A percentile compares a stretch with the other conserved stretches of the same genome.
Evolutionary conservation across 805 yeast genomes (phyloP).

Genomic region (Pichia cabralensis): DNA sequence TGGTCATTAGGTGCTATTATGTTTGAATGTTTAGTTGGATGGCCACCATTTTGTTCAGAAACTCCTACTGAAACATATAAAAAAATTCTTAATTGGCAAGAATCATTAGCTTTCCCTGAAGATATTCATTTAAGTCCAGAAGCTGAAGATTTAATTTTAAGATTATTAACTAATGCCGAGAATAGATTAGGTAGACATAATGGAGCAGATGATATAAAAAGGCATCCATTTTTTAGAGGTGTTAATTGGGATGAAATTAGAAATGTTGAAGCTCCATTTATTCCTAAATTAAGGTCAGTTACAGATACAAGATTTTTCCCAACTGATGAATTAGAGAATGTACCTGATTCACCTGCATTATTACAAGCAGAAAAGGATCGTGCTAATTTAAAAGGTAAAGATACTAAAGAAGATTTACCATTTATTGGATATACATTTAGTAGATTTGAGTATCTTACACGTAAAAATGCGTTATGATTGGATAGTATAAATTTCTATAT

Average conservation of each 20-base stretch:
- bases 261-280: slow-evolving; percentile 84
- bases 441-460: slow-evolving; percentile 83
- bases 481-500: background rate
- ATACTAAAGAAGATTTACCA: slow-evolving; percentile 80
- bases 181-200: slow-evolving; percentile 75
- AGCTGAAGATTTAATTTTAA: slow-evolving; percentile 75
- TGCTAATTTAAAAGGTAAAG: slow-evolving; percentile 40
- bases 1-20: slow-evolving; percentile 95
- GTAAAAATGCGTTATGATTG: slow-evolving; percentile 44
- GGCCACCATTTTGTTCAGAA: slow-evolving; percentile 96
- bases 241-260: slow-evolving; percentile 90
- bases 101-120: slow-evolving; percentile 79
- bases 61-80: slow-evolving; percentile 91
- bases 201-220: slow-evolving; percentile 87
- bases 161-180: slow-evolving; percentile 69
- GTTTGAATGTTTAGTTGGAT: slow-evolving; percentile 93
- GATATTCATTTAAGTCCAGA: slow-evolving; percentile 85
- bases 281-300: slow-evolving; percentile 82
- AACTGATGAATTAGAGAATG: slow-evolving; percentile 89
- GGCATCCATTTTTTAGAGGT: slow-evolving; percentile 90
- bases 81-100: slow-evolving; percentile 86
- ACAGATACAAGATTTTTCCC: slow-evolving; percentile 98
- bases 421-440: slow-evolving; percentile 96
- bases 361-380: slow-evolving; percentile 58
- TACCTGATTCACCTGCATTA: slow-evolving; percentile 80